These are phyloP conservation scores for Citrus reticulata DNA, from an alignment of 345 rosid species.

Conservation along the genomic window DNA sequence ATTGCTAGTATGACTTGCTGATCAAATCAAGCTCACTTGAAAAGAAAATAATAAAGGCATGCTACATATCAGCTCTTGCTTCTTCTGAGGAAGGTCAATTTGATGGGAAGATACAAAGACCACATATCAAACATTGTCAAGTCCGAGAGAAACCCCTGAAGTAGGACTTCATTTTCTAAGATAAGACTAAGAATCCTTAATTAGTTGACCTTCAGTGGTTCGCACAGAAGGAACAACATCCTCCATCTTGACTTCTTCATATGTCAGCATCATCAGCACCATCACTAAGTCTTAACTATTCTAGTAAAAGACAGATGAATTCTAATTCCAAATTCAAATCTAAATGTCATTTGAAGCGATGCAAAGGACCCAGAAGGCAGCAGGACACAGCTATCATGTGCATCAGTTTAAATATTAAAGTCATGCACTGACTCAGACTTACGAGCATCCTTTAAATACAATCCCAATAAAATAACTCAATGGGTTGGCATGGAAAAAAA, in stretches of 20 bases:
- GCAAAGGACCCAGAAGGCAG: background rate
- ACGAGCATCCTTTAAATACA: background rate
- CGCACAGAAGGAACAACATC: background rate
- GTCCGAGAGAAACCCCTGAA: background rate
- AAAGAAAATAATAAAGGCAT: background rate
- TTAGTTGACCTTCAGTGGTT: background rate
- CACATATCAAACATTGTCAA: background rate
- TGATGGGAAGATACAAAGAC: background rate
- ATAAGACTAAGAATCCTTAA: background rate
- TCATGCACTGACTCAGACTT: background rate
- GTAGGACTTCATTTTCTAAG: background rate
- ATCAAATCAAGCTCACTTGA: background rate
- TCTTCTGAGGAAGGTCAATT: background rate
- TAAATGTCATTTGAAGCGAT: background rate
- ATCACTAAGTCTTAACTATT: background rate
- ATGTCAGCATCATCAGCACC: background rate
- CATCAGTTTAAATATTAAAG: background rate
- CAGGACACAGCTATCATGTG: background rate
- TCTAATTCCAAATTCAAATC: background rate
- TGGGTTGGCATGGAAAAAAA: background rate
- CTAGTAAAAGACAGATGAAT: background rate
- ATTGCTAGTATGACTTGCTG: background rate
- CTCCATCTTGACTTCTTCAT: background rate
- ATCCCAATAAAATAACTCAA: background rate
- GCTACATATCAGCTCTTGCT: background rate